phyloP scores from a whole-genome alignment of 2,329 filamentous ascomycete species.

The Penicillium brasilianum region DNA sequence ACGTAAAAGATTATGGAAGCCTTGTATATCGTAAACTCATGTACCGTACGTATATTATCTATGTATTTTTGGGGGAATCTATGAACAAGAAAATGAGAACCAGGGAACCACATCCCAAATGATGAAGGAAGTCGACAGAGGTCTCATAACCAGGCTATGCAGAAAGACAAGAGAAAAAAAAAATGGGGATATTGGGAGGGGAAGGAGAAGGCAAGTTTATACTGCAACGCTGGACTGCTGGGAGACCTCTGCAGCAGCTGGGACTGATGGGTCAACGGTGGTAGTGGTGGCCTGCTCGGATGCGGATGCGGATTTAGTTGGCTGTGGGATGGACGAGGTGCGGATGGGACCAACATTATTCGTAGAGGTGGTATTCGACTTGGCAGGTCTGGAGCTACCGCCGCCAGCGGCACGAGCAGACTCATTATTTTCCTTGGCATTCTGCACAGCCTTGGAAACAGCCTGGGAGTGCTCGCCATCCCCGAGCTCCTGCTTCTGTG shows the following conservation, averaged over 20 bases:
- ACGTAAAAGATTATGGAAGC: too few relatives aligned
- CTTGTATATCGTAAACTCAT: background rate
- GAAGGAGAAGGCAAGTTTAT: slow-evolving; percentile 14
- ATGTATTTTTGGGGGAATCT: slow-evolving; percentile 22
- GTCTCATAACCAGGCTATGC: slow-evolving; percentile 32
- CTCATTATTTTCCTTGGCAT: slow-evolving; percentile 43
- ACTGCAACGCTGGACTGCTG: slow-evolving; percentile 33
- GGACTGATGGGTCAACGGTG: slow-evolving; percentile 27
- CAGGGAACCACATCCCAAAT: slow-evolving; percentile 16
- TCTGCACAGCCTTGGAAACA: slow-evolving; percentile 38
- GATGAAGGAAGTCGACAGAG: slow-evolving; percentile 15
- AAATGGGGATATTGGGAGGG: background rate
- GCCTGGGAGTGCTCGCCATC: slow-evolving; percentile 17
- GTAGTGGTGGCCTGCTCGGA: slow-evolving; percentile 17
- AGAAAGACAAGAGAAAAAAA: slow-evolving; percentile 12
- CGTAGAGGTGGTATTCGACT: slow-evolving; percentile 28
- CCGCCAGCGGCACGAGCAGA: slow-evolving; percentile 43
- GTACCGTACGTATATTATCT: slow-evolving; percentile 14
- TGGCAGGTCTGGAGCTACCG: slow-evolving; percentile 30
- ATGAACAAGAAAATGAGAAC: slow-evolving; percentile 14
- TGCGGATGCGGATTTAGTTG: slow-evolving; percentile 30
- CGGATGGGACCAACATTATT: slow-evolving; percentile 42
- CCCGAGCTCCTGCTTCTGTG: slow-evolving; percentile 32
- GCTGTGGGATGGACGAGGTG: slow-evolving; percentile 38
- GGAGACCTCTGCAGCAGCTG: slow-evolving; percentile 25